Evolutionary conservation across 2,329 filamentous ascomycete species (phyloP), one percentile per base, ranked within the genome.

Genomic region (Xylariaceae sp.): DNA sequence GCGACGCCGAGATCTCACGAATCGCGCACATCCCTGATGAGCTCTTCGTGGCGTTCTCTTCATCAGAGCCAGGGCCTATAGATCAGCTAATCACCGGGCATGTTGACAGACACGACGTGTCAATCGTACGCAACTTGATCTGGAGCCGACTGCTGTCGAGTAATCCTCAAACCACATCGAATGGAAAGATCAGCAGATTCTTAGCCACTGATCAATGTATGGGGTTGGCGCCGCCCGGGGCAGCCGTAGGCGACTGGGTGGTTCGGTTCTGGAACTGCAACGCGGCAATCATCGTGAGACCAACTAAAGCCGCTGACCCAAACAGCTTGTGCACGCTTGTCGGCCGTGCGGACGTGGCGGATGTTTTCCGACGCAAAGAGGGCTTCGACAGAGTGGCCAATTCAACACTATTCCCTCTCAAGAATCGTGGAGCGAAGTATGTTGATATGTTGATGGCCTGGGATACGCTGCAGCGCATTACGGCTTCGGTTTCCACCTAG

Each of bases 221-320:
- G 51, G 53, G 60, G 34, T 34, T 59, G 30, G 51, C 51, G 17
- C 53, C 60, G n/a, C 39, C 51, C 4, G 51, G 51, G 4, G 42
- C 53, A 15, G 51, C 39, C 3, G 23, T 59, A 2, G 53, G 57
- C 7, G 57, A 62, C 45, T 60, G 51, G 52, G 51, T 60, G 13
- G 13, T 62, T 44, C 55, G 60, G 4, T 62, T 62, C 45, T 59
- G 30, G 54, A 51, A 56, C 42, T 62, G 60, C 42, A 54, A 59
- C 15, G 60, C 55, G 17, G 51, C 57, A n/a, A 39, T 60, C 23
- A 15, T 60, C 13, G 55, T 60, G n/a, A 42, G 51, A n/a, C 49
- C 51, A 6, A 4, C 50, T 1, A 13, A 56, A 1, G 8, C 17
- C 9, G 6, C 42, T 1, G 34, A 49, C 39, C 47, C 34, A 13